These are phyloP conservation scores for Skeletonema costatum DNA, from an alignment of 108 stramenopile species.

Conservation along the genomic window DNA sequence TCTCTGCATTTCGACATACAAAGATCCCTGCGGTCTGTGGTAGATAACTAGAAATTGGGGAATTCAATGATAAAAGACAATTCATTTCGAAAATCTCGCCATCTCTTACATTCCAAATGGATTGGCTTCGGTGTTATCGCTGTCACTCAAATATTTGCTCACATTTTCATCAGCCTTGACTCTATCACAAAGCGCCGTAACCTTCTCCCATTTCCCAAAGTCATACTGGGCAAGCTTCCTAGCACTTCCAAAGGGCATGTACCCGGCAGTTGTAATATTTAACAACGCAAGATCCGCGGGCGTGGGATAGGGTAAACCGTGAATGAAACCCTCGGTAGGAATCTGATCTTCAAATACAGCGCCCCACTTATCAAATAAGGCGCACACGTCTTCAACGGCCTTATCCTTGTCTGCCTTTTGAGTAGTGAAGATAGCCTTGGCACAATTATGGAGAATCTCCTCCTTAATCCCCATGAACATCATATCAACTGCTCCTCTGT, in stretches of 20 bases:
- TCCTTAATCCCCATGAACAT: background rate
- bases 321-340: background rate
- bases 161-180: no score
- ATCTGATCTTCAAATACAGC: background rate
- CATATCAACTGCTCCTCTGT: background rate
- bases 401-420: background rate
- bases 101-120: no score
- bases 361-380: background rate
- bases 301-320: background rate
- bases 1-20: no score
- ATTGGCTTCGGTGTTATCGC: no score
- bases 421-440: background rate
- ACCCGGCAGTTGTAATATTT: background rate
- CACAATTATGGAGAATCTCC: background rate
- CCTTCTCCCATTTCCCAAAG: no score
- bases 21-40: no score
- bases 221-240: no score
- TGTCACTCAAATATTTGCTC: no score
- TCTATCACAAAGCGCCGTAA: no score
- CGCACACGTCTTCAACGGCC: background rate
- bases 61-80: no score
- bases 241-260: background rate
- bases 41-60: no score
- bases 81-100: no score
- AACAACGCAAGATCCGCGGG: background rate